Evolutionary conservation across 2,329 filamentous ascomycete genomes (phyloP).

Genomic region (Claviceps sp.): DNA sequence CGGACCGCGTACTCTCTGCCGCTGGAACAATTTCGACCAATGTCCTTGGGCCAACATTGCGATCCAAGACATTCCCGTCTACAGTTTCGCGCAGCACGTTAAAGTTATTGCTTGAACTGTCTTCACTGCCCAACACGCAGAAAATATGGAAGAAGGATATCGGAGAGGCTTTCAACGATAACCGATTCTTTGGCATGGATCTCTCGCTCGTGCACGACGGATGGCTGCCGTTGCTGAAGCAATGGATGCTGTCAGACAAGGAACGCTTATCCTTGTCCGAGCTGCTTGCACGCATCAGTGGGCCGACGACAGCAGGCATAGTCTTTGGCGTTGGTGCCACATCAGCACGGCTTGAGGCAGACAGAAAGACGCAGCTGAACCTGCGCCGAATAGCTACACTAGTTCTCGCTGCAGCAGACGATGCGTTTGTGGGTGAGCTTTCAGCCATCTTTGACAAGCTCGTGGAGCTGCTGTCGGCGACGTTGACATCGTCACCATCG

Average conservation of each 20-base stretch:
- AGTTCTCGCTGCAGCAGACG: slow-evolving; percentile 60
- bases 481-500: slow-evolving; percentile 79
- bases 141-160: slow-evolving; percentile 92
- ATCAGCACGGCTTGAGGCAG: slow-evolving; percentile 85
- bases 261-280: slow-evolving; percentile 74
- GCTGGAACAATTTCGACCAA: slow-evolving; percentile 71
- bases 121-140: slow-evolving; percentile 63
- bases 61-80: slow-evolving; percentile 75
- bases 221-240: slow-evolving; percentile 74
- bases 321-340: slow-evolving; percentile 97
- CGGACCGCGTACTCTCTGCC: slow-evolving; percentile 68
- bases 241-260: slow-evolving; percentile 79
- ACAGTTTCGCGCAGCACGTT: slow-evolving; percentile 64
- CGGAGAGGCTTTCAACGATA: slow-evolving; percentile 80
- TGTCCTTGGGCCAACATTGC: slow-evolving; percentile 68
- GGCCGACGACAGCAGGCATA: slow-evolving; percentile 85
- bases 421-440: slow-evolving; percentile 70
- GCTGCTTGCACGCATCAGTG: slow-evolving; percentile 60
- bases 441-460: slow-evolving; percentile 65
- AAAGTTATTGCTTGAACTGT: slow-evolving; percentile 61
- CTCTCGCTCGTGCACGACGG: slow-evolving; percentile 51
- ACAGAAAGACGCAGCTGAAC: slow-evolving; percentile 83
- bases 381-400: slow-evolving; percentile 71
- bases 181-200: slow-evolving; percentile 66
- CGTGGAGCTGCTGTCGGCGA: slow-evolving; percentile 73